These are phyloP conservation scores for Fusarium sp. DNA, from an alignment of 2,329 filamentous ascomycete species.

Conservation along the genomic window DNA sequence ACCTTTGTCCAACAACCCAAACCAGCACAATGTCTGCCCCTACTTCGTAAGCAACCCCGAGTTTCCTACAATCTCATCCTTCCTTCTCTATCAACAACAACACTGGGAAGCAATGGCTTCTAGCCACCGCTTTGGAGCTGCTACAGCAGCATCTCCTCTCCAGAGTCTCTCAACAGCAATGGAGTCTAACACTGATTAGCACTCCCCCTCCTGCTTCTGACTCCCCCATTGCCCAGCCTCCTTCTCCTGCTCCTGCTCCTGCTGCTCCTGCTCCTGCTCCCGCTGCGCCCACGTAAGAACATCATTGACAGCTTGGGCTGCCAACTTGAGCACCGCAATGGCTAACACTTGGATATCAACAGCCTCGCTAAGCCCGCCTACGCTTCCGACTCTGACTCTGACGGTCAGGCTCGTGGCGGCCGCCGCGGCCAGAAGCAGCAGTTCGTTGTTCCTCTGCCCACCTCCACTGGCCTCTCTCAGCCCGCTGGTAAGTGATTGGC, in stretches of 20 bases:
- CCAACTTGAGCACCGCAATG: background rate
- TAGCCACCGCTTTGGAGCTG: constrained; percentile 15
- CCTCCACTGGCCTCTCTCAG: constrained; percentile 49
- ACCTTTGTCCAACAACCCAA: constrained; percentile 30
- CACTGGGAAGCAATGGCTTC: constrained; percentile 1
- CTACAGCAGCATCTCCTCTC: constrained; percentile 5
- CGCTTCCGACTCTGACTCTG: constrained; percentile 45
- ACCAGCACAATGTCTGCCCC: constrained; percentile 43
- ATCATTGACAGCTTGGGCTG: constrained; percentile 7
- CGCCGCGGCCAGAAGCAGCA: constrained; percentile 42
- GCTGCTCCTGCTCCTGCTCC: constrained; percentile 29
- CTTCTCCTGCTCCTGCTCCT: constrained; percentile 28
- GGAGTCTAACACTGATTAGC: constrained; percentile 39
- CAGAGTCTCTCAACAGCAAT: constrained; percentile 11
- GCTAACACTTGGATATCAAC: constrained; percentile 22
- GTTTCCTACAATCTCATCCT: background rate
- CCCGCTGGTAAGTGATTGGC: constrained; percentile 39
- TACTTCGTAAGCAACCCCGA: constrained; percentile 36
- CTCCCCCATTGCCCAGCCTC: constrained; percentile 35
- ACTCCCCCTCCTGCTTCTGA: constrained; percentile 35
- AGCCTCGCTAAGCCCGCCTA: constrained; percentile 45
- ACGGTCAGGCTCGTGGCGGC: constrained; percentile 45
- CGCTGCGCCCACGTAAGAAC: constrained; percentile 29
- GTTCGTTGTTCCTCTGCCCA: constrained; percentile 44
- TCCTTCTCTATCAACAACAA: background rate